Conservation (phyloP, 106 monocot genomes). For the Phalaenopsis equestris region DNA sequence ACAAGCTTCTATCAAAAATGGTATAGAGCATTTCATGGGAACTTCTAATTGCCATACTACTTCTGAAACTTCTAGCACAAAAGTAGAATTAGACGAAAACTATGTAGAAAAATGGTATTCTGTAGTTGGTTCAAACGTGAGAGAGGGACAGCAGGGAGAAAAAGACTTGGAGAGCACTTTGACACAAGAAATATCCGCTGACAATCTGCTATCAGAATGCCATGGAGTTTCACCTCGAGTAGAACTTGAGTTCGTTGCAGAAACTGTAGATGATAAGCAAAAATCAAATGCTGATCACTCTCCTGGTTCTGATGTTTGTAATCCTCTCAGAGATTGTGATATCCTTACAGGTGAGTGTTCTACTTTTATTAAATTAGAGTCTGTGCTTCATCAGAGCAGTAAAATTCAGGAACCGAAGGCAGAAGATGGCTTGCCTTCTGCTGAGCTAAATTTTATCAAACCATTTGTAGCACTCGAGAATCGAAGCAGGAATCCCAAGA, state of each 20-base stretch:
- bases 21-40: background rate
- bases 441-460: slow-evolving; percentile 13
- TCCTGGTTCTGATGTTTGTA: slow-evolving; percentile 60
- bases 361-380: slow-evolving; percentile 15
- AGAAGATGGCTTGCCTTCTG: slow-evolving; percentile 17
- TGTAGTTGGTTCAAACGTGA: slow-evolving; percentile 3
- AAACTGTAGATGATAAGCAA: slow-evolving; percentile 17
- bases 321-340: slow-evolving; percentile 33
- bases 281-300: slow-evolving; percentile 35
- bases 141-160: slow-evolving; percentile 31
- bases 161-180: slow-evolving; percentile 65
- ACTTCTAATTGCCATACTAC: slow-evolving; percentile 6
- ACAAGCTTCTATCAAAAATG: background rate
- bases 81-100: slow-evolving; percentile 11
- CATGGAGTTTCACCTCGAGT: slow-evolving; percentile 32
- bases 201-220: slow-evolving; percentile 30
- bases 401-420: slow-evolving; percentile 3
- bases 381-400: slow-evolving; percentile 13
- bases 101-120: slow-evolving; percentile 3
- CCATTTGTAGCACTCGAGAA: background rate
- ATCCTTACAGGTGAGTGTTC: slow-evolving; percentile 13
- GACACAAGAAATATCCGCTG: slow-evolving; percentile 51
- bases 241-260: slow-evolving; percentile 12
- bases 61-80: background rate
- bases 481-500: background rate